Base-by-base conservation (phyloP, 2,329 filamentous ascomycete genomes). In the Colletotrichum magnum region DNA sequence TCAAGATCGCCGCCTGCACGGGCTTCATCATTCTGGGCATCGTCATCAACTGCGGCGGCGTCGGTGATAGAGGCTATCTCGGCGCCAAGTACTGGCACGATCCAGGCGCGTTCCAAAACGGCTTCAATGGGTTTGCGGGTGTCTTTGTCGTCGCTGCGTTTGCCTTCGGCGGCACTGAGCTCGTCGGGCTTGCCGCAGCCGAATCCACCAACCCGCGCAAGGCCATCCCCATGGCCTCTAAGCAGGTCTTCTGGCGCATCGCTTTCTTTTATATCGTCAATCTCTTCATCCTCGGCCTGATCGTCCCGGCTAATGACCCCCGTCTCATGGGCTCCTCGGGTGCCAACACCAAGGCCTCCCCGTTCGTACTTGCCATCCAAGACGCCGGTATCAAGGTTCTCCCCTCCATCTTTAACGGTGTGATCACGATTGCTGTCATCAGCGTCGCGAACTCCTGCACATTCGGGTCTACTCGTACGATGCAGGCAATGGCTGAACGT, bases 331-430 rank as follows among this genome's bases (percentile, higher is more conserved):
- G 71, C n/a, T 68, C 69, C 32, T 76, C 78, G 0, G 80, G 81
- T 16, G 78, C 79, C 62, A 81, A 85, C 76, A 83, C 82, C 60
- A 81, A 80, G 72, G 80, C 77, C 39, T 86, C 84, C 10, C 86
- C 86, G 4, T 88, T 88, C 73, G 83, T 86, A 32, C 77, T 87
- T 45, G 86, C 85, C 58, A 86, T 87, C 72, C 73, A 83, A 71
- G 80, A 86, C 58, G 85, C 86, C 43, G 83, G 84, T 24, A 85
- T 88, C 76, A 77, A 81, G 45, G 84, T 80, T 16, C 79, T 87
- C 12, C 85, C 85, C 1, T 85, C 83, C 56, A 84, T 88, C 71
- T 85, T 88, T 77, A 88, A 88, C 74, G 84, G 80, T 4, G 84
- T 88, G 72, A 87, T 76, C 9, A 70, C 83, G 57, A 76, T 87